phyloP scores from a whole-genome alignment of 345 rosid species.

The Cardamine chenopodiifolia region DNA sequence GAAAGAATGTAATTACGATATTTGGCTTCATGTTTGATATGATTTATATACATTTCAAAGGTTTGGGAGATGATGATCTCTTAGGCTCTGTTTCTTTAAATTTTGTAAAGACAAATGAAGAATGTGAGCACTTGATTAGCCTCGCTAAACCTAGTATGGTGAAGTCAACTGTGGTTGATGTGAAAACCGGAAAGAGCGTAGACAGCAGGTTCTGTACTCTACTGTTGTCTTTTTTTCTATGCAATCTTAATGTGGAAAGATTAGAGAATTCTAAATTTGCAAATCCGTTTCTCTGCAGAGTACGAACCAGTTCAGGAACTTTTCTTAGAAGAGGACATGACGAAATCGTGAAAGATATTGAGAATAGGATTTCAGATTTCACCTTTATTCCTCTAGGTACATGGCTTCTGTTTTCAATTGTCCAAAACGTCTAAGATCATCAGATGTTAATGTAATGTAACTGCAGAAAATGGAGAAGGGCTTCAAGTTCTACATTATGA shows the following conservation, averaged over 20 bases:
- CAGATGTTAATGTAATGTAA: conserved; percentile 10
- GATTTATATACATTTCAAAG: neutral
- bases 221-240: neutral
- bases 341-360: conserved; percentile 65
- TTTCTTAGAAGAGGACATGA: conserved; percentile 78
- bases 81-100: conserved; percentile 11
- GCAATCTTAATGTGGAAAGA: neutral
- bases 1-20: neutral
- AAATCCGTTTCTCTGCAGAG: conserved; percentile 42
- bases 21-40: neutral
- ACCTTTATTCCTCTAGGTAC: conserved; percentile 57
- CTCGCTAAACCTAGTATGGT: conserved; percentile 77
- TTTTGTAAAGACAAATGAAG: conserved; percentile 56
- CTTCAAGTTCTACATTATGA: conserved; percentile 91
- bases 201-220: conserved; percentile 65
- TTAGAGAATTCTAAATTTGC: neutral
- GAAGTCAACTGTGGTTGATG: conserved; percentile 76
- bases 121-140: conserved; percentile 74
- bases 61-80: neutral
- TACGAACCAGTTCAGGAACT: conserved; percentile 83
- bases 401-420: neutral
- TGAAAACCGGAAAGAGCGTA: conserved; percentile 65
- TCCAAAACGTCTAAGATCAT: neutral
- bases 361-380: conserved; percentile 82
- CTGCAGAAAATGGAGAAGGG: conserved; percentile 86